A percentile compares a stretch with the other conserved stretches of the same genome.
Conservation (phyloP, 2,329 filamentous ascomycete species). For the Fusarium setosum region DNA sequence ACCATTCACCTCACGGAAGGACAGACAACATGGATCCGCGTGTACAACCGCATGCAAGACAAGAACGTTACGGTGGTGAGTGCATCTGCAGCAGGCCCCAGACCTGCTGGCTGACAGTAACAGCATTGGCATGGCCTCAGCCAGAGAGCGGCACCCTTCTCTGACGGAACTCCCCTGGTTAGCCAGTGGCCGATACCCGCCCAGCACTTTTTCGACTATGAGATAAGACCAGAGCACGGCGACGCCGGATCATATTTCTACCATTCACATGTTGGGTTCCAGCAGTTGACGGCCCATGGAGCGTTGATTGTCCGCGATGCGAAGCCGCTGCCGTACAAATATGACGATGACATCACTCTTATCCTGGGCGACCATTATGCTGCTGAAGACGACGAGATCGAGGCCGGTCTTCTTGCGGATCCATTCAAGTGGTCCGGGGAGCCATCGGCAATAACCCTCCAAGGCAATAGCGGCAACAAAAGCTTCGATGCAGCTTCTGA, state of each 20-base stretch:
- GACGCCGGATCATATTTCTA: constrained; percentile 75
- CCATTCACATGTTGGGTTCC: constrained; percentile 74
- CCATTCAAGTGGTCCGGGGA: constrained; percentile 71
- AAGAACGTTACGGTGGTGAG: constrained; percentile 32
- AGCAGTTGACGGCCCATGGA: constrained; percentile 68
- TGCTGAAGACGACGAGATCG: constrained; percentile 63
- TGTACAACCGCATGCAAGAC: constrained; percentile 18
- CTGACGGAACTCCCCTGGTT: constrained; percentile 70
- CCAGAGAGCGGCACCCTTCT: constrained; percentile 69
- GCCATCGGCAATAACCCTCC: constrained; percentile 49
- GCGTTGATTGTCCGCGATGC: constrained; percentile 61
- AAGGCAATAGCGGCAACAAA: constrained; percentile 33
- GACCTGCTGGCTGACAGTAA: background rate
- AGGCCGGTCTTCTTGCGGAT: constrained; percentile 57
- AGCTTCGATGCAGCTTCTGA: constrained; percentile 19
- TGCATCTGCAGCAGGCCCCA: rapidly evolving
- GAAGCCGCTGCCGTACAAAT: constrained; percentile 65
- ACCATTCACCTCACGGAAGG: constrained; percentile 15
- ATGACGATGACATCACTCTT: constrained; percentile 69
- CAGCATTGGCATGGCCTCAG: constrained; percentile 77
- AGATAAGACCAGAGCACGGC: constrained; percentile 63
- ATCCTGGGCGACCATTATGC: constrained; percentile 67
- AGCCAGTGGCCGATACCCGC: constrained; percentile 75
- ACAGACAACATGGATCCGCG: constrained; percentile 29
- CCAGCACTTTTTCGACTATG: constrained; percentile 74